Evolutionary conservation across 164 flowering plant genomes (phyloP), one percentile per base, ranked within the genome.

Genomic region (Euptelea pleiosperma): DNA sequence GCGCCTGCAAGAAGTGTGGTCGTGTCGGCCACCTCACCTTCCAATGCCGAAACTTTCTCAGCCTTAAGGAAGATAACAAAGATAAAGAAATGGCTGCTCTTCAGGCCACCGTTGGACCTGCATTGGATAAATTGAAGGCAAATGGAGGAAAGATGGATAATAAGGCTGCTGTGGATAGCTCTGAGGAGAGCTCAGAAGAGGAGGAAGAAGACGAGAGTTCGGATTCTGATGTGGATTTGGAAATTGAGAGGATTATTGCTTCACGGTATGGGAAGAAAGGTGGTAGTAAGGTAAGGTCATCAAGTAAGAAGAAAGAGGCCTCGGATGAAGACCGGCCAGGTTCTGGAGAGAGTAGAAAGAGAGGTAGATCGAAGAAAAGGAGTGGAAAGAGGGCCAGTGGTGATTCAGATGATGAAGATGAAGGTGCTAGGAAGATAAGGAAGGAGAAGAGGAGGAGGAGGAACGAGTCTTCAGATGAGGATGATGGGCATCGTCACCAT

Each of bases 1-100:
- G 97, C 10, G 74, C 95, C 22, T 93, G 99, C 72, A 88, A 85
- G 81, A 93, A 73, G 66, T 93, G 99, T 62, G 96, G 96, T 28
- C 88, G 97, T 37, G 97, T 93, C 26, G 97, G 99, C 16, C 97
- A 93, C 59, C 77, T 93, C 29, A 82, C 84, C 1, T 86, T 77
- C 68, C 92, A 88, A 72, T 93, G 99, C 45, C 76, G 94, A 69
- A 93, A 93, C 45, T 90, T 93, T 50, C 60, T 93, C 22, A 90
- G 91, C 35, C 52, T 82, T 26, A 93, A 90, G 77, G 87, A 79
- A 15, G 90, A 84, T 24, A 51, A n/a, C 31, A 83, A 77, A 47
- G 92, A 80, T 40, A 86, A 86, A 58, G 87, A 82, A 28, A 48
- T 68, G 0, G 83, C 61, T 41, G 80, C 74, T 8, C 64, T 89